Conservation (phyloP, 164 flowering plant species). For the Amborella trichopoda region DNA sequence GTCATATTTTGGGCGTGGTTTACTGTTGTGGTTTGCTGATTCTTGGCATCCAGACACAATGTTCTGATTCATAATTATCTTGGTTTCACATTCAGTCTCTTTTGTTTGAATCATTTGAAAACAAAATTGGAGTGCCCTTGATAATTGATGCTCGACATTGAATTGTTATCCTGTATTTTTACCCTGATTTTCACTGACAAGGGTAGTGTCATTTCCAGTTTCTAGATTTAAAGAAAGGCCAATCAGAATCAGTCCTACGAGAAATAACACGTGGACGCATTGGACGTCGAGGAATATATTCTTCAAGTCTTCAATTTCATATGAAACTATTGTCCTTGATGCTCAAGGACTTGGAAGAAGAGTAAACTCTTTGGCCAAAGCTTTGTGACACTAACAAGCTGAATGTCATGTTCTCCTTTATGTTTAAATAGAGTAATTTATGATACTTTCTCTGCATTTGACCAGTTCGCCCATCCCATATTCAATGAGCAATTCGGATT, state of each 20-base stretch:
- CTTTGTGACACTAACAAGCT: not conserved
- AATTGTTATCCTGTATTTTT: no score
- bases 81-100: no score
- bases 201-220: no score
- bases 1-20: no score
- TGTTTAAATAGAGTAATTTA: not conserved
- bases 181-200: no score
- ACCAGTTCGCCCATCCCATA: conserved; percentile 25
- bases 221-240: conserved; percentile 50
- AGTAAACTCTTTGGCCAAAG: conserved; percentile 18
- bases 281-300: conserved; percentile 25
- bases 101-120: no score
- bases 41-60: no score
- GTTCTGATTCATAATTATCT: no score
- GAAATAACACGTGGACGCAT: conserved; percentile 38
- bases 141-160: no score
- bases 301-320: conserved; percentile 37
- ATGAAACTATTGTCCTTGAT: conserved; percentile 36
- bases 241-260: conserved; percentile 45
- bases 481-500: conserved; percentile 18
- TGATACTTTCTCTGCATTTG: not conserved
- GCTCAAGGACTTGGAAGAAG: conserved; percentile 36
- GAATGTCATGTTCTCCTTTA: not conserved
- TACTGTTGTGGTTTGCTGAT: no score
- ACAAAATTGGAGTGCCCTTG: no score